Base-by-base conservation (phyloP, 345 rosid genomes). In the Cardamine resedifolia region DNA sequence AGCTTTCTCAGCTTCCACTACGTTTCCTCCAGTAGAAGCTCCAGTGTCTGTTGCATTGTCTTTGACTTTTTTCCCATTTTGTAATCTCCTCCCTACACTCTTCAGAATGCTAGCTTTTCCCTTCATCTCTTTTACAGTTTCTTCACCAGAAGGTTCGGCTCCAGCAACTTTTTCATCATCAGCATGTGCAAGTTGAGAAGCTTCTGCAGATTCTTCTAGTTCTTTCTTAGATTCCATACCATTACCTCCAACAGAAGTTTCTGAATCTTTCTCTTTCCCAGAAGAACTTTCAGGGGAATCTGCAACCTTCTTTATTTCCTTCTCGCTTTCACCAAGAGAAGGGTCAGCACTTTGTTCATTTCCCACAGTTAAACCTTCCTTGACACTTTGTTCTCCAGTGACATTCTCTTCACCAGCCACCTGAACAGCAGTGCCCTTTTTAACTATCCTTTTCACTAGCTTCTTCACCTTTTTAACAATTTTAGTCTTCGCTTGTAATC, bases 1-100 rank as follows among this genome's bases (percentile, higher is more conserved):
- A 20, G 31, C 39, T 49, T 62, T 78, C 61, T 57, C 78, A 75
- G 64, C 81, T 70, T 63, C 78, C 31, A 72, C 47, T 51, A 44
- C 55, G 20, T 75, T 80, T 68, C 66, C 83, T 73, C 36, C 73
- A 4, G 36, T 14, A 51, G 61, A 71, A 71, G 76, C 55, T 20
- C 21, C 73, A 0, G 19, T 31, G 6, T 69, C 65, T 58, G 23
- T 16, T 49, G 23, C 60, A 34, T 12, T 36, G 48, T 23, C 34
- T 36, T 65, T 52, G n/a, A n/a, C 33, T 0, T 66, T 66, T 41
- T 49, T 7, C 26, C 20, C 78, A 68, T 38, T 58, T 19, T 10
- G 45, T n/a, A 41, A 41, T 41, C 45, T 41, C n/a, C 1, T 41
- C 44, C 44, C 19, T 43, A 43, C 48, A 3, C 52, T 27, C 38